These are phyloP conservation scores for Puccinia hordei DNA, from an alignment of 1,284 basidiomycete species.

Conservation along the genomic window DNA sequence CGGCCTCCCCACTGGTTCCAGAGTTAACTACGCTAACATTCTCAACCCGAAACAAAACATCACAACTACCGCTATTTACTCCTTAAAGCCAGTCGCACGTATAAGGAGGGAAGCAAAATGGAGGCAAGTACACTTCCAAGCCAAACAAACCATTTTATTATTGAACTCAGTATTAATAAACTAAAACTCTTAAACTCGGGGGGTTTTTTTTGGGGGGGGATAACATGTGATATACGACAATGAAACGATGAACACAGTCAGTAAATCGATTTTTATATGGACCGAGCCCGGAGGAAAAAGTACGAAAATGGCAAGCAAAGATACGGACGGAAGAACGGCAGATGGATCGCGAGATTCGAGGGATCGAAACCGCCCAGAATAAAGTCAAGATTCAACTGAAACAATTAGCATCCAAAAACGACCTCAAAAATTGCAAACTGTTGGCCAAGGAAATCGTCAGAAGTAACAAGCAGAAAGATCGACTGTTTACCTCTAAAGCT, in stretches of 20 bases:
- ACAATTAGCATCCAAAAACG: slow-evolving; percentile 85
- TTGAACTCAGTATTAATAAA: no score
- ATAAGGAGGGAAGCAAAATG: no score
- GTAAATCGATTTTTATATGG: slow-evolving; percentile 90
- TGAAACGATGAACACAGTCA: slow-evolving; percentile 61
- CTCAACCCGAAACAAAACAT: no score
- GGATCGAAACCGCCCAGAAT: slow-evolving; percentile 80
- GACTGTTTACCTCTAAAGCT: slow-evolving; percentile 88
- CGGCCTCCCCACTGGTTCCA: no score
- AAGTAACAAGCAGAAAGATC: slow-evolving; percentile 89
- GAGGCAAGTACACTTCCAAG: no score
- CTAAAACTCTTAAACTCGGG: no score
- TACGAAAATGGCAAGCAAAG: slow-evolving; percentile 82
- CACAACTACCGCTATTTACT: no score
- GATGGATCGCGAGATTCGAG: slow-evolving; percentile 86
- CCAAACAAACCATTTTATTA: no score
- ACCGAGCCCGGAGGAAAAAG: slow-evolving; percentile 86
- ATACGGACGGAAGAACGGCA: slow-evolving; percentile 76
- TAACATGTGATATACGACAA: no score
- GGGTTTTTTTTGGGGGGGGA: no score
- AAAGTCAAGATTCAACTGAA: slow-evolving; percentile 84
- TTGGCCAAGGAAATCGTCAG: slow-evolving; percentile 92
- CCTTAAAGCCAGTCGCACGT: no score
- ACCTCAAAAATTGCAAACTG: slow-evolving; percentile 86
- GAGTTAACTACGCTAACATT: no score